Percentiles rank a stretch among this genome's conserved stretches.
These are phyloP conservation scores for Sporothrix dimorphospora DNA, from an alignment of 2,329 filamentous ascomycete genomes.

Conservation along the genomic window DNA sequence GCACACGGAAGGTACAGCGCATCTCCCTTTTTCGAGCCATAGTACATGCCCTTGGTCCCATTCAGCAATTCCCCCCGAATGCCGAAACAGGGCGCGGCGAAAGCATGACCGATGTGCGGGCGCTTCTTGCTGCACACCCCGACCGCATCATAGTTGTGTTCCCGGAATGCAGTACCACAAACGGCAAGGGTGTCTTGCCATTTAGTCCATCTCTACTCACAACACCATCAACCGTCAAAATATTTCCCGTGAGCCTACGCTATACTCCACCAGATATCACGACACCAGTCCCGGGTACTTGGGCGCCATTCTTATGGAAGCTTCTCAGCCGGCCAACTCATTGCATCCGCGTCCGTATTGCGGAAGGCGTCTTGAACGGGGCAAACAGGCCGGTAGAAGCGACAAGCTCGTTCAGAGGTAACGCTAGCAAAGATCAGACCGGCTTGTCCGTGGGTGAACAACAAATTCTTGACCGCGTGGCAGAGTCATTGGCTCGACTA, in stretches of 20 bases:
- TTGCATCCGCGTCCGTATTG: slow-evolving; percentile 87
- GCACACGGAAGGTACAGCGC: slow-evolving; percentile 70
- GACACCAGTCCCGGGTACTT: slow-evolving; percentile 79
- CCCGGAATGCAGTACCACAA: slow-evolving; percentile 92
- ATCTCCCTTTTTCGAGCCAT: slow-evolving; percentile 79
- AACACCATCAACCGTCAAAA: slow-evolving; percentile 67
- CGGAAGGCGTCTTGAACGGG: slow-evolving; percentile 66
- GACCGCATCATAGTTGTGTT: slow-evolving; percentile 81
- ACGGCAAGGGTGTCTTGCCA: slow-evolving; percentile 85
- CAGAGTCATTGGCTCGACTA: slow-evolving; percentile 82
- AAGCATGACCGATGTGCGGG: slow-evolving; percentile 60
- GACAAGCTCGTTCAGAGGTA: no score
- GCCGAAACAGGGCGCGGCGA: slow-evolving; percentile 37
- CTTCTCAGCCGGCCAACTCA: slow-evolving; percentile 84
- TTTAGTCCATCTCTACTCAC: slow-evolving; percentile 77
- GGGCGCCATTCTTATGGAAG: slow-evolving; percentile 78
- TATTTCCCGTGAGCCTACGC: slow-evolving; percentile 88
- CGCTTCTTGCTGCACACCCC: slow-evolving; percentile 69
- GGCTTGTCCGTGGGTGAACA: slow-evolving; percentile 62
- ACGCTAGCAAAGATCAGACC: not conserved
- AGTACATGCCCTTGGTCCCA: slow-evolving; percentile 68
- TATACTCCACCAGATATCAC: slow-evolving; percentile 90
- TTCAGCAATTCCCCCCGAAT: slow-evolving; percentile 50
- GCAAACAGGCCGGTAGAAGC: slow-evolving; percentile 34
- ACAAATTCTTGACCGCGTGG: slow-evolving; percentile 74